Percentiles rank a stretch among this genome's conserved stretches.
Conservation (phyloP, 2,329 filamentous ascomycete species). For the Corynespora cassiicola region DNA sequence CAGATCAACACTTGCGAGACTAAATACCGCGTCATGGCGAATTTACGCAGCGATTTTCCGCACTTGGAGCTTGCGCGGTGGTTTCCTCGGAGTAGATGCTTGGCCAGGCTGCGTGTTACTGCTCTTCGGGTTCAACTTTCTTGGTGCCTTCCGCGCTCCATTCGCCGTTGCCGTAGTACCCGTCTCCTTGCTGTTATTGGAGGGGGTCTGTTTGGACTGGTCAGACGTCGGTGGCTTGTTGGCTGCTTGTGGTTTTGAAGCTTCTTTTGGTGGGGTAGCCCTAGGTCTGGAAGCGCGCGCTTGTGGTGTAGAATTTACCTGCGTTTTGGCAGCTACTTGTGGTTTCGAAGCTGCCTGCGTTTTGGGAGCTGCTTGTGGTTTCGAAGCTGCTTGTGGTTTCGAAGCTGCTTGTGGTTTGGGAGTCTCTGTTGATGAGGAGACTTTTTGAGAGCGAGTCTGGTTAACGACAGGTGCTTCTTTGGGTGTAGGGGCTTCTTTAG, state of each 20-base stretch:
- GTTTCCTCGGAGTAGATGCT: slow-evolving; percentile 18
- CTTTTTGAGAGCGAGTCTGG: slow-evolving; percentile 1
- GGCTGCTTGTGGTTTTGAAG: slow-evolving; percentile 13
- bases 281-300: slow-evolving; percentile 5
- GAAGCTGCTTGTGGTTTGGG: slow-evolving; percentile 12
- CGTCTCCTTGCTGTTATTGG: slow-evolving; percentile 22
- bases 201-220: slow-evolving; percentile 10
- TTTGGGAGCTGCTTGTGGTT: slow-evolving; percentile 4
- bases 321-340: background rate
- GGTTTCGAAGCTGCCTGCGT: background rate
- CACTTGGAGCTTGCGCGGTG: slow-evolving; percentile 32
- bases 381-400: slow-evolving; percentile 9
- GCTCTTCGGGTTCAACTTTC: slow-evolving; percentile 28
- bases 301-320: background rate
- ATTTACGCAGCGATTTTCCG: slow-evolving; percentile 21
- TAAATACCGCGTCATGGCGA: too few species aligned
- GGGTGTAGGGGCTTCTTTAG: slow-evolving; percentile 3
- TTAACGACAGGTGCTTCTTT: slow-evolving; percentile 17
- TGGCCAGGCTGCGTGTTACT: slow-evolving; percentile 10
- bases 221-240: slow-evolving; percentile 11
- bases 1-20: too few species aligned
- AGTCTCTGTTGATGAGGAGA: background rate
- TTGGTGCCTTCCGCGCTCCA: slow-evolving; percentile 27
- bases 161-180: slow-evolving; percentile 14
- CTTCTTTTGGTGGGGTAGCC: slow-evolving; percentile 4